These are phyloP conservation scores for Backusella parvicylindrica DNA, from an alignment of 192 early-diverging fungal species.

Conservation along the genomic window DNA sequence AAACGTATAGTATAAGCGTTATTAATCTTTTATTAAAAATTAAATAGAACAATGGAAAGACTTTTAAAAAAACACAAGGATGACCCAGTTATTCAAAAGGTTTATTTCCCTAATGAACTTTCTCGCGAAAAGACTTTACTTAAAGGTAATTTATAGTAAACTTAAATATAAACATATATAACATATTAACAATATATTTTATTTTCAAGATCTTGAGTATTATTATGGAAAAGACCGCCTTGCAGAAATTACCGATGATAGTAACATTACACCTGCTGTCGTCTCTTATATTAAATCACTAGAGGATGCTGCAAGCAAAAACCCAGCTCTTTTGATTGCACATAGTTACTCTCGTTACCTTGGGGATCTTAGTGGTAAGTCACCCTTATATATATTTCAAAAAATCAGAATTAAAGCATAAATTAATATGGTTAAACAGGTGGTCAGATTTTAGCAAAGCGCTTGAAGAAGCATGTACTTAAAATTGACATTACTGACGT, in stretches of 20 bases:
- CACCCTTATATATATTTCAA: not conserved
- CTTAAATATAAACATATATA: not conserved
- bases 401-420: not conserved
- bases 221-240: constrained; percentile 41
- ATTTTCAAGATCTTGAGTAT: constrained; percentile 39
- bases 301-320: constrained; percentile 26
- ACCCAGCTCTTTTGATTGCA: constrained; percentile 49
- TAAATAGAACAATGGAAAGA: constrained; percentile 38
- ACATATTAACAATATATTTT: not conserved
- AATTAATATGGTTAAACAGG: constrained; percentile 16
- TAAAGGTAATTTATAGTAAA: constrained; percentile 23
- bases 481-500: constrained; percentile 35
- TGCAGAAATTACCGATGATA: constrained; percentile 21
- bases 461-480: constrained; percentile 44
- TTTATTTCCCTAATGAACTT: constrained; percentile 52
- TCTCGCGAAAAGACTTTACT: constrained; percentile 35
- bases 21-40: not conserved
- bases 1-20: not conserved
- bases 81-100: constrained; percentile 42
- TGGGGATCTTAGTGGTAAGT: constrained; percentile 45
- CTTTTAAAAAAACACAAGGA: constrained; percentile 41
- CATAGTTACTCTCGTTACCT: constrained; percentile 55
- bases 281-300: constrained; percentile 45
- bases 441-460: constrained; percentile 50
- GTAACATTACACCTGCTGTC: constrained; percentile 42